Evolutionary conservation across 2,329 filamentous ascomycete species (phyloP).

Genomic region (Gaeumannomyces sp.): DNA sequence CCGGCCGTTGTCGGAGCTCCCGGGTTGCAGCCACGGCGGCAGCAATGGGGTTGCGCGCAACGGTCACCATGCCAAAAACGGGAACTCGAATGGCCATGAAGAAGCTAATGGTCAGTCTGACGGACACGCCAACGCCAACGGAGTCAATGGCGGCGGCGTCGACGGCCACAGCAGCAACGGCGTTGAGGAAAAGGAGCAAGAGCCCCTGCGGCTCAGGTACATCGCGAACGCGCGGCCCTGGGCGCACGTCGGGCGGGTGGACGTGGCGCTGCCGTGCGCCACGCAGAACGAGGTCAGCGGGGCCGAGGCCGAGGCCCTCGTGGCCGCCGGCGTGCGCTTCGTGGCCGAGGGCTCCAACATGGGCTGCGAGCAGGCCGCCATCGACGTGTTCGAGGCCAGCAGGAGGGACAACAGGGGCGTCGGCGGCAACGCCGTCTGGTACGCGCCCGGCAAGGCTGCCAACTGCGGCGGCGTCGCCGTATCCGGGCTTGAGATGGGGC

Average conservation of each 20-base stretch:
- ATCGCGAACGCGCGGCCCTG: constrained; percentile 83
- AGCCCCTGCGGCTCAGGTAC: constrained; percentile 64
- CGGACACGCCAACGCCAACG: not conserved
- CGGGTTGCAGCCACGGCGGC: not conserved
- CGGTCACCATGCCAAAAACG: no score
- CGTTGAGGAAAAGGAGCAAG: not conserved
- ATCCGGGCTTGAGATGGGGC: constrained; percentile 96
- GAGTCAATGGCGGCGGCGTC: not conserved
- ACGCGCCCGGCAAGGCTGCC: constrained; percentile 93
- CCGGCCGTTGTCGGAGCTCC: constrained; percentile 71
- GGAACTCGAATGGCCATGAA: constrained; percentile 34
- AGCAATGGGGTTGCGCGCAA: not conserved
- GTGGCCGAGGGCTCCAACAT: constrained; percentile 98
- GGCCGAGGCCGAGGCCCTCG: constrained; percentile 80
- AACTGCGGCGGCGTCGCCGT: constrained; percentile 98
- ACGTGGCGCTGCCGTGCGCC: constrained; percentile 85
- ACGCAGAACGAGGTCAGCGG: constrained; percentile 97
- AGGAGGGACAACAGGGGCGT: constrained; percentile 46
- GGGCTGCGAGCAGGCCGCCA: constrained; percentile 94
- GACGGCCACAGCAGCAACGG: not conserved
- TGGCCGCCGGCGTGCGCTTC: constrained; percentile 71
- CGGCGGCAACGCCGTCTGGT: constrained; percentile 81
- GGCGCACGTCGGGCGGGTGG: constrained; percentile 82
- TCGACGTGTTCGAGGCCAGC: constrained; percentile 82
- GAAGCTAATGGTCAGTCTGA: constrained; percentile 7